Percentiles rank a stretch among this genome's conserved stretches.
phyloP scores from a whole-genome alignment of 495 filamentous ascomycete species.

The Tuber borchii region DNA sequence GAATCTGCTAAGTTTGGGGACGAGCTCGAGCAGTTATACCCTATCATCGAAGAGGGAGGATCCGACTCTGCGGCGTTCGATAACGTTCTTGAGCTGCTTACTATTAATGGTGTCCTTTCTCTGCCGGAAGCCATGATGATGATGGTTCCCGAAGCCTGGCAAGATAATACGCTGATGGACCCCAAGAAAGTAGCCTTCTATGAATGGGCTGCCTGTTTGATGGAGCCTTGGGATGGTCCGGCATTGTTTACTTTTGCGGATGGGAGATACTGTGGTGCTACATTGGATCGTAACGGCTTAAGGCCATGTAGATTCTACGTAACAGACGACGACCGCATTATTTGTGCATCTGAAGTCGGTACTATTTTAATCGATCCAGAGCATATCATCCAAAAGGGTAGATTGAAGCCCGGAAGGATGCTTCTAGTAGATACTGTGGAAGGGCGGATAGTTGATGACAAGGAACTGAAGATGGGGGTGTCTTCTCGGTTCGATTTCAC shows the following conservation, averaged over 20 bases:
- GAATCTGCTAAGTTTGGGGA: slow-evolving; percentile 88
- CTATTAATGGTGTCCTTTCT: slow-evolving; percentile 94
- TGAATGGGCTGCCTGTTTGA: slow-evolving; percentile 98
- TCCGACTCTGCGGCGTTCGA: slow-evolving; percentile 98
- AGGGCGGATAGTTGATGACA: slow-evolving; percentile 91
- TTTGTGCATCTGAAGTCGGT: slow-evolving; percentile 96
- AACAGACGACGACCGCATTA: slow-evolving; percentile 94
- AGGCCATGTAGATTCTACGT: slow-evolving; percentile 98
- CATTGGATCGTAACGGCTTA: slow-evolving; percentile 95
- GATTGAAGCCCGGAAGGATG: slow-evolving; percentile 95
- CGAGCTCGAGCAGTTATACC: slow-evolving; percentile 84
- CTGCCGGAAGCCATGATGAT: slow-evolving; percentile 97
- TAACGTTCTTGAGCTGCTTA: slow-evolving; percentile 91
- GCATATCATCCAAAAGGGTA: slow-evolving; percentile 85
- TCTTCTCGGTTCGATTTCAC: slow-evolving; percentile 78
- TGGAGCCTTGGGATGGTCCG: slow-evolving; percentile 99
- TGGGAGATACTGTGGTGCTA: slow-evolving; percentile 95
- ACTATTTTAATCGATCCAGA: slow-evolving; percentile 90
- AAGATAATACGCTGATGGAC: slow-evolving; percentile 87
- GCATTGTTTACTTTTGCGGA: slow-evolving; percentile 98
- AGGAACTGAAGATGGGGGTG: slow-evolving; percentile 86
- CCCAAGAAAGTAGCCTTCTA: slow-evolving; percentile 97
- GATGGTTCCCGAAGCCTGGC: slow-evolving; percentile 98
- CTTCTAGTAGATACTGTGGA: slow-evolving; percentile 92
- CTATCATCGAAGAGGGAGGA: slow-evolving; percentile 93